A percentile compares a stretch with the other conserved stretches of the same genome.
These are phyloP conservation scores for Saccharomyces uvarum DNA, from an alignment of 1,139 yeast species.

Conservation along the genomic window DNA sequence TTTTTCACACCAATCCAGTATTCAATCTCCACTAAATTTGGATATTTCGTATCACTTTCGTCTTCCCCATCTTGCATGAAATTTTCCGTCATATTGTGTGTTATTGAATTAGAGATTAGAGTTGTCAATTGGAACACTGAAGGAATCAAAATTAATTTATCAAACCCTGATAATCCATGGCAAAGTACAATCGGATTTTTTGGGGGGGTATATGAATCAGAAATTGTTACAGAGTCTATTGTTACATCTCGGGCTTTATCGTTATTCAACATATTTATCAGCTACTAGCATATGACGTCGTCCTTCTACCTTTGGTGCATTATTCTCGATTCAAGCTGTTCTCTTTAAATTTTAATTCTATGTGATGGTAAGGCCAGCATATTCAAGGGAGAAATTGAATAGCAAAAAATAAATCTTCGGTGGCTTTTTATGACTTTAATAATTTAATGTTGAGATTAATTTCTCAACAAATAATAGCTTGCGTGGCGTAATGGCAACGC, in stretches of 20 bases:
- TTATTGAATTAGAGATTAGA: constrained; percentile 21
- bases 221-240: not conserved
- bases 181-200: constrained; percentile 66
- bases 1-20: constrained; percentile 79
- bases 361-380: not conserved
- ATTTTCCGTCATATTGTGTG: constrained; percentile 17
- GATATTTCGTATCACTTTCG: constrained; percentile 14
- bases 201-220: constrained; percentile 33
- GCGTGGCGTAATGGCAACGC: constrained; percentile 58
- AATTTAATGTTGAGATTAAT: not conserved
- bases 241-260: not conserved
- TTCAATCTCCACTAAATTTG: constrained; percentile 43
- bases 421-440: no score
- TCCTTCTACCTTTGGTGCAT: not conserved
- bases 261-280: not conserved
- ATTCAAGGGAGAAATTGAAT: not conserved
- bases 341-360: not conserved
- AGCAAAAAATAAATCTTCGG: not conserved
- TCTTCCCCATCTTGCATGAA: constrained; percentile 18
- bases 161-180: constrained; percentile 82
- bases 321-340: not conserved
- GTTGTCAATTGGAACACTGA: constrained; percentile 31
- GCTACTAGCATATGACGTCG: not conserved
- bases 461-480: constrained; percentile 30
- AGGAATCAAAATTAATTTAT: constrained; percentile 48